Conservation (phyloP, 129 eudicot genomes). For the Artemisia tridentata region DNA sequence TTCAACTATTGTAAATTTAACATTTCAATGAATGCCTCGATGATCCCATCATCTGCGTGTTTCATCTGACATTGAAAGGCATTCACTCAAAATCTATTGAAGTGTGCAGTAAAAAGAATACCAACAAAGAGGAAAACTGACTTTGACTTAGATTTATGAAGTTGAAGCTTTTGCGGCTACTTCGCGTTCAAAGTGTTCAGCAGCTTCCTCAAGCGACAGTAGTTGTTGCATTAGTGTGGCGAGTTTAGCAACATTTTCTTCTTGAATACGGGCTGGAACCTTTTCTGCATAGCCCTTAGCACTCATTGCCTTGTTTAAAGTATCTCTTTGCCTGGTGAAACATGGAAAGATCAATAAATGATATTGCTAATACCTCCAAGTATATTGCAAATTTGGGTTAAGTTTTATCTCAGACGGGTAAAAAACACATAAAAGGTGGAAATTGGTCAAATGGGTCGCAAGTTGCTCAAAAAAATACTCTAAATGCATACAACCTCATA, state of each 20-base stretch:
- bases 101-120: neutral
- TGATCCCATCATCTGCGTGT: neutral
- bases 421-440: no score
- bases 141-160: neutral
- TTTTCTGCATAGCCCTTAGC: conserved; percentile 73
- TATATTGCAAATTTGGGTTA: neutral
- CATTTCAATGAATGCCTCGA: conserved; percentile 1
- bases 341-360: conserved; percentile 4
- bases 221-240: conserved; percentile 53
- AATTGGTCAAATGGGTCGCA: no score
- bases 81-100: neutral
- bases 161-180: conserved; percentile 30
- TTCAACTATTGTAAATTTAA: no score
- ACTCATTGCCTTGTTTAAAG: conserved; percentile 49
- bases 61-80: neutral
- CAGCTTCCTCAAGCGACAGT: conserved; percentile 53
- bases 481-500: no score
- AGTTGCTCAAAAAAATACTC: no score
- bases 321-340: conserved; percentile 64
- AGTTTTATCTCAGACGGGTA: neutral
- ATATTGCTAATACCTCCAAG: neutral
- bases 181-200: conserved; percentile 43
- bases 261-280: conserved; percentile 58
- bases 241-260: conserved; percentile 56
- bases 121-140: neutral